phyloP scores from a whole-genome alignment of 306 rosid genomes.

The Trifolium dubium region DNA sequence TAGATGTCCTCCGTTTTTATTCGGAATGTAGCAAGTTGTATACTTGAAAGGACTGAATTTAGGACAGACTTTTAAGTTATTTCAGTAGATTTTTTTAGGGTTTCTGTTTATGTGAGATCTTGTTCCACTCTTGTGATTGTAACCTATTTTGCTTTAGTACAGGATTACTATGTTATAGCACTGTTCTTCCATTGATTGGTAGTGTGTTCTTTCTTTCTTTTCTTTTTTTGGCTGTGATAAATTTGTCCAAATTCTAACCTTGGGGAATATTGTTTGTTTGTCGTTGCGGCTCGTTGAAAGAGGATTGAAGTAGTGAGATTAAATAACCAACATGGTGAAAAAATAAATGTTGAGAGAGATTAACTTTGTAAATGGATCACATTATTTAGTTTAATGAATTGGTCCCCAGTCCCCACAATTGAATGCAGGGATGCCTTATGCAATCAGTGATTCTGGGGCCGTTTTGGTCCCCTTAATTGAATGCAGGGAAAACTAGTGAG shows the following conservation, averaged over 20 bases:
- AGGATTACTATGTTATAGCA: conserved; percentile 25
- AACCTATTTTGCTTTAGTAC: conserved; percentile 34
- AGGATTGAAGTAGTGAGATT: neutral
- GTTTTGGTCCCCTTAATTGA: no score
- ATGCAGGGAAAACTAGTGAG: neutral
- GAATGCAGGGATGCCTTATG: no score
- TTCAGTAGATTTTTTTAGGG: conserved; percentile 40
- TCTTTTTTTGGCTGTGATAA: neutral
- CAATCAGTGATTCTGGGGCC: no score
- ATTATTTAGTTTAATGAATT: no score
- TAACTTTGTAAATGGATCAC: neutral
- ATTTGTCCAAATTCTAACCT: neutral
- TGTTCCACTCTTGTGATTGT: conserved; percentile 37
- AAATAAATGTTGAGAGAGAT: neutral
- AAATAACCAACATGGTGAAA: neutral
- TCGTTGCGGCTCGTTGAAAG: neutral
- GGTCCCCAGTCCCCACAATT: no score
- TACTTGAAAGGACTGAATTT: conserved; percentile 39
- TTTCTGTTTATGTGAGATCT: conserved; percentile 26
- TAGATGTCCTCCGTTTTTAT: conserved; percentile 46
- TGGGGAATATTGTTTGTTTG: conserved; percentile 8
- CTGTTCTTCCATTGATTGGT: conserved; percentile 20
- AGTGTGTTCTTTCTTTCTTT: neutral
- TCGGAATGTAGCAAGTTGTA: conserved; percentile 49
- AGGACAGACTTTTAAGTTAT: conserved; percentile 38